A percentile compares a stretch with the other conserved stretches of the same genome.
Evolutionary conservation across 495 filamentous ascomycete genomes (phyloP).

Genomic region (Terfezia boudieri): DNA sequence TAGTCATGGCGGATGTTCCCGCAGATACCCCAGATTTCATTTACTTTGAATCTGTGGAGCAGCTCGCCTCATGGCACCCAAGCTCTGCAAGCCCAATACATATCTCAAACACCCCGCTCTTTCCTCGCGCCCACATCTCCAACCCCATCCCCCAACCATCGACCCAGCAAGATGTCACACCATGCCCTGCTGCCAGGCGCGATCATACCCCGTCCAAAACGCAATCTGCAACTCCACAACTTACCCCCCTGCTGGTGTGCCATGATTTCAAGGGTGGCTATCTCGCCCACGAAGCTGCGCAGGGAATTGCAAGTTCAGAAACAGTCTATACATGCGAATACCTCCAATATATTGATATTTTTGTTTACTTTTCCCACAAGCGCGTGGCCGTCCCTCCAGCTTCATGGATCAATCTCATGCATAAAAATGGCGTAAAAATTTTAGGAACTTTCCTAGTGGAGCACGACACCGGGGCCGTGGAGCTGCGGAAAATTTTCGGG

Average conservation of each 20-base stretch:
- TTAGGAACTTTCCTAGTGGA: slow-evolving; percentile 26
- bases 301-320: slow-evolving; percentile 10
- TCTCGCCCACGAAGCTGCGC: slow-evolving; percentile 21
- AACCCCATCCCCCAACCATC: not conserved
- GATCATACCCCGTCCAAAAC: not conserved
- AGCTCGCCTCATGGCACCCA: slow-evolving; percentile 20
- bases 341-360: slow-evolving; percentile 22
- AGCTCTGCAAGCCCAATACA: slow-evolving; percentile 20
- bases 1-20: not conserved
- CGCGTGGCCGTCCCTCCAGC: slow-evolving; percentile 24
- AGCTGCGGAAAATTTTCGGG: slow-evolving; percentile 19
- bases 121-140: slow-evolving; percentile 7
- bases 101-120: slow-evolving; percentile 23
- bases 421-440: slow-evolving; percentile 24
- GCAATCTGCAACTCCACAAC: slow-evolving; percentile 1
- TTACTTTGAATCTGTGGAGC: slow-evolving; percentile 20
- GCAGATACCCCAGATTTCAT: slow-evolving; percentile 6
- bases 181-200: too few species aligned
- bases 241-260: slow-evolving; percentile 19
- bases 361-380: slow-evolving; percentile 28
- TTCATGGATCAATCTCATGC: slow-evolving; percentile 25
- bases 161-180: not conserved
- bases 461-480: slow-evolving; percentile 10
- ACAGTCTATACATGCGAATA: slow-evolving; percentile 21
- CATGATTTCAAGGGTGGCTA: slow-evolving; percentile 27